Base-by-base conservation (phyloP, 805 yeast genomes). In the Sugiyamaella chiloensis region DNA sequence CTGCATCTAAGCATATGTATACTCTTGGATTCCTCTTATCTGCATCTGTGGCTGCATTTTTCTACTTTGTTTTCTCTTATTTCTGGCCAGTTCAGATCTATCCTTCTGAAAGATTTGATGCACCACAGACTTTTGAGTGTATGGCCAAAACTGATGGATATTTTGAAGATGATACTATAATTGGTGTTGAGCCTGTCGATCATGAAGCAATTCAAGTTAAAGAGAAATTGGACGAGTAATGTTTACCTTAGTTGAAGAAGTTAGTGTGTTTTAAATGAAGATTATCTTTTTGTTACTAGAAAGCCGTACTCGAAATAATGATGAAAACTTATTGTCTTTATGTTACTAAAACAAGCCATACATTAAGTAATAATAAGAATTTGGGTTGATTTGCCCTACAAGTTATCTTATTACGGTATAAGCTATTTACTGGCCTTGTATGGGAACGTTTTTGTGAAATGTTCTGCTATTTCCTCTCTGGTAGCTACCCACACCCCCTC, bases 401-500 rank as follows among this genome's bases (percentile, higher is more conserved):
- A n/a, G n/a, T n/a, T n/a, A n/a, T n/a, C n/a, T n/a, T n/a, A n/a
- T n/a, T n/a, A n/a, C 16, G 34, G 34, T 29, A 29, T n/a, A n/a
- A 17, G 34, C 34, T 29, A 29, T n/a, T 29, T n/a, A 5, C 16
- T 29, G 17, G 34, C 20, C 5, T 34, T 5, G 20, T 34, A 40
- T n/a, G 42, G 42, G 24, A 23, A 40, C 7, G 16, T 27, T 24
- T 24, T 14, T 14, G 23, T 20, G 23, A 45, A 45, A 29, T 46
- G 50, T n/a, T 58, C 56, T 2, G 73, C 71, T 42, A 68, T 68
- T 46, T 67, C 67, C 34, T 59, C 58, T 51, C 72, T 60, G n/a
- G 67, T 67, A 24, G 69, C 60, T 4, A 68, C 63, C 69, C 70
- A 66, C 11, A 67, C 72, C 24, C 63, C 70, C 42, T 59, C 63